Base-by-base conservation (phyloP, 164 flowering plant species). In the Sextonia rubra region DNA sequence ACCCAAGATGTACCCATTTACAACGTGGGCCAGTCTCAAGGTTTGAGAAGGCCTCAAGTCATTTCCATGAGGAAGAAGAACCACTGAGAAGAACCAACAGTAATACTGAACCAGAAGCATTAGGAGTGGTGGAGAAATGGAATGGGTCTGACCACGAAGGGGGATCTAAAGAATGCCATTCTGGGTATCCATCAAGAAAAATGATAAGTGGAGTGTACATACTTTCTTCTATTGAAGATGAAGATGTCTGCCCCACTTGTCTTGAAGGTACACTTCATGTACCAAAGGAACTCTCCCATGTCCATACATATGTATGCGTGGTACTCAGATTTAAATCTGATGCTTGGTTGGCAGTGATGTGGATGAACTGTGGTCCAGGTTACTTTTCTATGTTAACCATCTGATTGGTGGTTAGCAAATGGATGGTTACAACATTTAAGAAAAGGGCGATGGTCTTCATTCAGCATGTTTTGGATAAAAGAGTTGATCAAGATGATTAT, bases 211-310 rank as follows among this genome's bases (percentile, higher is more conserved):
- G 79, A 63, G 72, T 82, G 56, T 80, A 83, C 72, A 30, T 87
- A 48, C 86, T 91, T 83, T 73, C 91, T 60, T 84, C 90, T 47
- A 80, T 97, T 24, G 98, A 92, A 71, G 99, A 95, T 23, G 99
- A 95, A 80, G 99, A 95, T 84, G 93, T 91, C 62, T 95, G 99
- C 80, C 99, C 98, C 64, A 95, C 99, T 69, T 95, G 99, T 79
- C 97, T 95, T 66, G 99, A 95, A 86, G 98, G 99, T 95, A 82
- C 47, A 47, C 9, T n/a, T 69, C 27, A 8, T 15, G 24, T 20
- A 11, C 58, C 3, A 12, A 52, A 24, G 26, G 14, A 24, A 37
- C 44, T 64, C 9, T 49, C 44, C 47, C 18, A 27, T 65, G 44
- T 1, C 5, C 8, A 27, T 27, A 23, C 29, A 24, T 52, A 52